A percentile compares a stretch with the other conserved stretches of the same genome.
Conservation (phyloP, 2,329 filamentous ascomycete species). For the Pseudogymnoascus sp. region DNA sequence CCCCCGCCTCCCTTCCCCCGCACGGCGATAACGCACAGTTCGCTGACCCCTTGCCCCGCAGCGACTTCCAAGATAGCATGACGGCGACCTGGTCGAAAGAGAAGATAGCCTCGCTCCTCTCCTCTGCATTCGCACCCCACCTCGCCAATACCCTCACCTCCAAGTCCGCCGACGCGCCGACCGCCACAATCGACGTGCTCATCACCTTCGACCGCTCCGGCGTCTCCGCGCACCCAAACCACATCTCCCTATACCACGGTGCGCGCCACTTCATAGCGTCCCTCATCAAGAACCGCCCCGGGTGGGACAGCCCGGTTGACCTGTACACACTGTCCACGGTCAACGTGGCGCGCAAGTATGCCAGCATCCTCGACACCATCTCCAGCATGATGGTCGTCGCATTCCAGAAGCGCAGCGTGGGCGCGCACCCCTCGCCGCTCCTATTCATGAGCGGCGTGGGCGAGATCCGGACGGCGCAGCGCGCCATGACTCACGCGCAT, state of each 20-base stretch:
- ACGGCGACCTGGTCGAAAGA: slow-evolving; percentile 64
- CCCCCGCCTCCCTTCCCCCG: slow-evolving; percentile 11
- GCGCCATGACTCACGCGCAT: slow-evolving; percentile 84
- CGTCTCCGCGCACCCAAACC: slow-evolving; percentile 85
- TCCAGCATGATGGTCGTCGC: slow-evolving; percentile 56
- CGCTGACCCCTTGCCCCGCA: slow-evolving; percentile 19
- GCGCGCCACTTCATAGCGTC: slow-evolving; percentile 63
- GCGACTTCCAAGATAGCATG: slow-evolving; percentile 86
- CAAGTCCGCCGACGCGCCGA: slow-evolving; percentile 31
- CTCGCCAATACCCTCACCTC: slow-evolving; percentile 33
- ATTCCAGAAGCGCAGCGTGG: slow-evolving; percentile 32
- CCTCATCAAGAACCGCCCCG: slow-evolving; percentile 56
- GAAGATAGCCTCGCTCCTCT: slow-evolving; percentile 63
- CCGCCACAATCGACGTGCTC: slow-evolving; percentile 49
- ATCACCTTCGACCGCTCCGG: slow-evolving; percentile 84
- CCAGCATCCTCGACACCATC: slow-evolving; percentile 67
- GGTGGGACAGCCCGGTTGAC: slow-evolving; percentile 66
- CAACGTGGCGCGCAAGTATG: slow-evolving; percentile 71
- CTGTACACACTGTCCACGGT: slow-evolving; percentile 79
- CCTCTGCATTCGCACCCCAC: slow-evolving; percentile 65
- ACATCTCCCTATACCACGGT: slow-evolving; percentile 80
- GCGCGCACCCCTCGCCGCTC: slow-evolving; percentile 50
- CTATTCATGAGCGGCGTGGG: slow-evolving; percentile 64
- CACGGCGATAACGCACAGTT: slow-evolving; percentile 8
- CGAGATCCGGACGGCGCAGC: slow-evolving; percentile 61